Conservation (phyloP, 805 yeast species). For the Maudiozyma turicensis region DNA sequence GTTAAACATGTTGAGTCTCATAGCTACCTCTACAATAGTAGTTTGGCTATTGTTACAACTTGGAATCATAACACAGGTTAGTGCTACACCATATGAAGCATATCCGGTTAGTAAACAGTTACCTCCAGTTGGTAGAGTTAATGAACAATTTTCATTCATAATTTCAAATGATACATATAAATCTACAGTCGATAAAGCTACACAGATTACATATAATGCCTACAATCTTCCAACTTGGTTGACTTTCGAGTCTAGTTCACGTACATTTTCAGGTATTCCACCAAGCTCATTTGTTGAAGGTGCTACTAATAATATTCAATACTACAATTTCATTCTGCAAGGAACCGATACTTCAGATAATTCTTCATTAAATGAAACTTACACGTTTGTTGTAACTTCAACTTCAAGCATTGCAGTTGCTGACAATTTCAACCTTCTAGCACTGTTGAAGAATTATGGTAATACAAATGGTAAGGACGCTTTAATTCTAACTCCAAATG, state of each 20-base stretch:
- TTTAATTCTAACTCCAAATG: constrained; percentile 62
- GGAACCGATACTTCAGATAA: constrained; percentile 58
- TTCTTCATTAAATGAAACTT: constrained; percentile 36
- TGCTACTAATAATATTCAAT: constrained; percentile 34
- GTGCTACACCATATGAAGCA: constrained; percentile 23
- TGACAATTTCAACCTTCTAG: constrained; percentile 32
- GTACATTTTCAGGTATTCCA: constrained; percentile 67
- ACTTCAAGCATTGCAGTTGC: constrained; percentile 38
- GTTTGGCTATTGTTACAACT: background rate
- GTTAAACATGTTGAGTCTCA: background rate
- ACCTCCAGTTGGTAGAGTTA: constrained; percentile 78
- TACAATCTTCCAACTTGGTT: constrained; percentile 70
- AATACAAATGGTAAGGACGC: constrained; percentile 69
- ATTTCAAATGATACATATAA: constrained; percentile 62
- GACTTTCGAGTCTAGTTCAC: constrained; percentile 48
- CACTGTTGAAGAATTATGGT: constrained; percentile 55
- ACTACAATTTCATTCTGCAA: constrained; percentile 40
- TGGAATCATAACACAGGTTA: background rate
- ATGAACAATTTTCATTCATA: constrained; percentile 50
- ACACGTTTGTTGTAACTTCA: constrained; percentile 50
- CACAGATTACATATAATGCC: constrained; percentile 45
- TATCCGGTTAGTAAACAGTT: constrained; percentile 48
- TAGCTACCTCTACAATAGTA: background rate
- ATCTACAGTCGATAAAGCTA: constrained; percentile 33
- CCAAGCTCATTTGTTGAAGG: constrained; percentile 15